Evolutionary conservation across 345 rosid genomes (phyloP), one percentile per base, ranked within the genome.

Genomic region (Xanthoceras sorbifolium): DNA sequence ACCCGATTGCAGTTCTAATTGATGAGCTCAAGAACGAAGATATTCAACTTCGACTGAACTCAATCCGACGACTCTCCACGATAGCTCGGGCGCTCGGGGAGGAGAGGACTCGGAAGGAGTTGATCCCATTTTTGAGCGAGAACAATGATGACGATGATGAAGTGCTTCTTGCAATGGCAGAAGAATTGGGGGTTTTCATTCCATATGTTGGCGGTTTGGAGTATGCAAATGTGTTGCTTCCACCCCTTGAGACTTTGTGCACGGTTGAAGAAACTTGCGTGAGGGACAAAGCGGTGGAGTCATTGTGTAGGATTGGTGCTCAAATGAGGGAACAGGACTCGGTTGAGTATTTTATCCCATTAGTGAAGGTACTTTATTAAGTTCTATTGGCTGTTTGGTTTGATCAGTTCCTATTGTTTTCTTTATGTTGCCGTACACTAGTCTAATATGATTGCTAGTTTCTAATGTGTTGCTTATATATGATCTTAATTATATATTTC

Each of bases 21-120:
- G 97, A 91, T 73, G 97, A 91, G 89, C 84, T 91, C 0, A 91
- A 92, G 61, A 92, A 92, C 22, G 97, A 92, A 64, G 97, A 92
- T 74, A 90, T 90, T 59, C 97, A 92, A 77, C 92, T 90, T 42
- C 84, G 97, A 5, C 72, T 92, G 80, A 90, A 89, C 80, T 92
- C 97, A 5, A 89, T 92, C 63, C 88, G 89, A 26, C 69, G 90
- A 10, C 90, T 92, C 18, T 90, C 97, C 29, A 90, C 86, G 0
- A 92, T 92, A 60, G 97, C 97, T 0, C 94, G 92, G 40, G 97
- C 94, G 4, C 89, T 91, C 3, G 94, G 97, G 38, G 97, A 90
- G 79, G 97, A 91, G 76, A 83, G 94, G 76, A 90, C 97, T 0
- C 81, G 97, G 6, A 90, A 87, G 80, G 97, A 92, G 82, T 76